A percentile compares a stretch with the other conserved stretches of the same genome.
phyloP scores from a whole-genome alignment of 257 asterid species.

The Salvia hispanica region DNA sequence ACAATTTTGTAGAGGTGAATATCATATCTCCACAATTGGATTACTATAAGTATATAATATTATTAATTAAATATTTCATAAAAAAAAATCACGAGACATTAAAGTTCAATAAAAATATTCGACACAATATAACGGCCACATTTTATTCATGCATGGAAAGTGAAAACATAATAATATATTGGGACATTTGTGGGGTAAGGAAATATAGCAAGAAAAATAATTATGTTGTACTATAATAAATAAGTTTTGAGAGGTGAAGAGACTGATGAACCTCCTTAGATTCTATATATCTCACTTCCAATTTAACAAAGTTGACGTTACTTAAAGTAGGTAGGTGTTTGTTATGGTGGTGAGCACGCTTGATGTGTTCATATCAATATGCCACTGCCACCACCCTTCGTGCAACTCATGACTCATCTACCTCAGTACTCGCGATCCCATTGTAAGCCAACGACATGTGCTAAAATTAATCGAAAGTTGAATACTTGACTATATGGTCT shows the following conservation, averaged over 20 bases:
- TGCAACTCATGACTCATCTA: background rate
- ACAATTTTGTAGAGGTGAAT: too few relatives aligned
- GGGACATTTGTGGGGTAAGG: background rate
- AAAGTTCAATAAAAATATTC: too few relatives aligned
- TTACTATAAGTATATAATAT: too few relatives aligned
- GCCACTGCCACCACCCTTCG: constrained; percentile 17
- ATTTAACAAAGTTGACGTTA: constrained; percentile 14
- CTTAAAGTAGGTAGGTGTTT: background rate
- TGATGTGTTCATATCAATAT: constrained; percentile 19
- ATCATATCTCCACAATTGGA: too few relatives aligned
- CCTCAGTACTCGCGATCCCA: background rate
- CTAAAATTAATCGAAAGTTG: background rate
- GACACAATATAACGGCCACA: too few relatives aligned
- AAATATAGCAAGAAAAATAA: background rate
- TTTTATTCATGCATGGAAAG: too few relatives aligned
- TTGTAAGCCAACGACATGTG: background rate
- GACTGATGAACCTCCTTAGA: constrained; percentile 1
- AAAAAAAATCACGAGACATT: too few relatives aligned
- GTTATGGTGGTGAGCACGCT: constrained; percentile 23
- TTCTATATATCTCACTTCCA: background rate
- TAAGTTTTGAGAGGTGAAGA: background rate
- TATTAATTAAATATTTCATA: too few relatives aligned
- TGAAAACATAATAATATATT: too few relatives aligned
- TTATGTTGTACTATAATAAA: too few relatives aligned
- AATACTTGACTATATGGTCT: too few relatives aligned